Conservation (phyloP, 2,329 filamentous ascomycete genomes). For the Albophoma yamanashiensis region DNA sequence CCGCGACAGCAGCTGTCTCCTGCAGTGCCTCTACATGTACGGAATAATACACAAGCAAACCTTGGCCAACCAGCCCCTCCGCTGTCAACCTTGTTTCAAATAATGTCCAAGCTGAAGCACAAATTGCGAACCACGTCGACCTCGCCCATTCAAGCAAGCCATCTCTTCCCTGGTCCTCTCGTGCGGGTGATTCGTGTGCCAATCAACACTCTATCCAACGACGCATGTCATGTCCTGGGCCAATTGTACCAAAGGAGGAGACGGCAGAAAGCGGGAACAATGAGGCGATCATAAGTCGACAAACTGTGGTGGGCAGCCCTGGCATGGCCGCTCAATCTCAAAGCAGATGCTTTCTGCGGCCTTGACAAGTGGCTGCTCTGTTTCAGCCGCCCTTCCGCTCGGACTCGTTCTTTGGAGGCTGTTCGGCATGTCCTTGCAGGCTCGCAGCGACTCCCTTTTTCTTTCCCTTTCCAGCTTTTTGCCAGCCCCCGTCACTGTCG, state of each 20-base stretch:
- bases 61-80: neutral
- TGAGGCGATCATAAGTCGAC: neutral
- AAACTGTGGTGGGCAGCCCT: neutral
- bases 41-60: neutral
- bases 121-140: neutral
- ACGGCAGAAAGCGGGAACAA: neutral
- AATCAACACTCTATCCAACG: neutral
- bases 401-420: constrained; percentile 44
- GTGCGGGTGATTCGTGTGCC: neutral
- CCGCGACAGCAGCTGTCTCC: neutral
- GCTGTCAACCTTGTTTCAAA: neutral
- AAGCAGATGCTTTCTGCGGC: neutral
- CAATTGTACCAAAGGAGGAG: neutral
- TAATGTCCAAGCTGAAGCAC: neutral
- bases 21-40: neutral
- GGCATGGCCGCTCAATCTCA: neutral
- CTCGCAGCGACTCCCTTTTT: constrained; percentile 34
- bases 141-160: neutral
- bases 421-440: constrained; percentile 32
- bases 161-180: neutral
- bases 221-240: neutral
- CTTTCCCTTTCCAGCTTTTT: constrained; percentile 41
- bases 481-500: constrained; percentile 45
- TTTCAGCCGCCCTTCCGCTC: constrained; percentile 53
- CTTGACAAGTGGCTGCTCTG: neutral